phyloP scores from a whole-genome alignment of 495 filamentous ascomycete species.

The Tuber borchii region DNA sequence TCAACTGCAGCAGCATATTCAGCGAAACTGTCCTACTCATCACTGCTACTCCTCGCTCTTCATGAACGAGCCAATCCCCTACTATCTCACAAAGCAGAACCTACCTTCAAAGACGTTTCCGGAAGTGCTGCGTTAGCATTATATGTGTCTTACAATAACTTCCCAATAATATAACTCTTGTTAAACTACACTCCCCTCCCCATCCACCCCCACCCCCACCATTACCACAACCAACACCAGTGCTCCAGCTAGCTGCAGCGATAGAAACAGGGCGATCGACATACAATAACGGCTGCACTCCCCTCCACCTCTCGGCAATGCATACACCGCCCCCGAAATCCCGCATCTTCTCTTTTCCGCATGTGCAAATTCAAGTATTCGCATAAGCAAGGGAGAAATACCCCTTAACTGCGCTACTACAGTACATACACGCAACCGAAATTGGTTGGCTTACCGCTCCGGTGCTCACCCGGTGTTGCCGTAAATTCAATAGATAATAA shows the following conservation, averaged over 20 bases:
- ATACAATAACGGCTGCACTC: constrained; percentile 2
- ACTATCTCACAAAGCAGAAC: neutral
- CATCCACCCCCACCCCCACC: neutral
- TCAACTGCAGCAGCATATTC: neutral
- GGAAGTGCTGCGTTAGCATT: neutral
- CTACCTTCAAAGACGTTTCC: neutral
- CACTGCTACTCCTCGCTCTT: neutral
- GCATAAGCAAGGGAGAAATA: neutral
- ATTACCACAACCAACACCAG: neutral
- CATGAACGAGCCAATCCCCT: neutral
- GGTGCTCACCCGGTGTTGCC: neutral
- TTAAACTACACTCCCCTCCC: constrained; percentile 1
- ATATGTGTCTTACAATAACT: neutral
- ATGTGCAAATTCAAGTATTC: neutral
- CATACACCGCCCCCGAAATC: constrained; percentile 1
- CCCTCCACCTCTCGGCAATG: constrained; percentile 11
- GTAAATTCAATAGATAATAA: neutral
- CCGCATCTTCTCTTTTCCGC: constrained; percentile 6
- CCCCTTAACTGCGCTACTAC: constrained; percentile 9
- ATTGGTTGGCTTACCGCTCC: constrained; percentile 5
- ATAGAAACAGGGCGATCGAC: neutral
- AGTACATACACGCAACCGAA: neutral
- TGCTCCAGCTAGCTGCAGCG: neutral
- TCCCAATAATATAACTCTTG: neutral
- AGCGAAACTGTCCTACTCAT: too few relatives aligned